Conservation (phyloP, 805 yeast species). For the Naumovozyma baii region DNA sequence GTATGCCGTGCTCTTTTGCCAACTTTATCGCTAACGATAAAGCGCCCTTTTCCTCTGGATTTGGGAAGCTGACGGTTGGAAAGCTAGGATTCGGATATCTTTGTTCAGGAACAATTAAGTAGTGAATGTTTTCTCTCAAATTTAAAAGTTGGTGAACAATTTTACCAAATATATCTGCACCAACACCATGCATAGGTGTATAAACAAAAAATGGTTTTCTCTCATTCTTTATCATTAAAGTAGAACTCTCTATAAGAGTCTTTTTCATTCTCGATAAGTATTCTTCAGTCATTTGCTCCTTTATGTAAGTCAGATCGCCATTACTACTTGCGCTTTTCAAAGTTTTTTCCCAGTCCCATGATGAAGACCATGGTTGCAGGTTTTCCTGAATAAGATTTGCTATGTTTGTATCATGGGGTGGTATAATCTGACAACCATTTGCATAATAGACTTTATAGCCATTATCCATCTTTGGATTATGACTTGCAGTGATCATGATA, state of each 20-base stretch:
- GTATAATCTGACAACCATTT: conserved; percentile 92
- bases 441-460: conserved; percentile 91
- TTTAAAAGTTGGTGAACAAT: conserved; percentile 26
- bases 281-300: conserved; percentile 33
- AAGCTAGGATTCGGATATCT: conserved; percentile 73
- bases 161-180: conserved; percentile 47
- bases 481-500: conserved; percentile 88
- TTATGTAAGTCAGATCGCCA: conserved; percentile 31
- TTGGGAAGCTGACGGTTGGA: conserved; percentile 81
- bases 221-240: conserved; percentile 2
- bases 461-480: conserved; percentile 75
- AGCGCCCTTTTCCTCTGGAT: conserved; percentile 94
- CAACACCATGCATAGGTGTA: conserved; percentile 96
- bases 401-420: conserved; percentile 76
- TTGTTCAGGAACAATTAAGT: conserved; percentile 50
- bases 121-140: conserved; percentile 31
- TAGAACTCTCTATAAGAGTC: conserved; percentile 25
- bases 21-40: conserved; percentile 54
- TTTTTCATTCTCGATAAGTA: conserved; percentile 33
- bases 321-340: conserved; percentile 23
- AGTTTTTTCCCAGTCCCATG: conserved; percentile 39
- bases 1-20: conserved; percentile 39
- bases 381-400: conserved; percentile 54
- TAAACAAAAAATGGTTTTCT: conserved; percentile 48
- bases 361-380: conserved; percentile 48